Evolutionary conservation across 176 grass and related monocot species (phyloP).

Genomic region (Carex littledalei): DNA sequence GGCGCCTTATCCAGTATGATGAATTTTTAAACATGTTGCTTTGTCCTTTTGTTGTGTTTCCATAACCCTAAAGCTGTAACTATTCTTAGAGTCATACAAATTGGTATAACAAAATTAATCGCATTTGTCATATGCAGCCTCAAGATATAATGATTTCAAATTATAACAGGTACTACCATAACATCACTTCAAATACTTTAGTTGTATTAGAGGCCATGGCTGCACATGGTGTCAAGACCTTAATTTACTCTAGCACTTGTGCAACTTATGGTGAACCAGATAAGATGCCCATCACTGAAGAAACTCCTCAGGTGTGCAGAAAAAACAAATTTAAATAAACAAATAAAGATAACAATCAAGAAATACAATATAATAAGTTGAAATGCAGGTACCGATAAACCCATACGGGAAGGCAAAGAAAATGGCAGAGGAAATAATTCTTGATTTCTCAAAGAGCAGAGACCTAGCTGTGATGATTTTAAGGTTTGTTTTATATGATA

Average conservation of each 20-base stretch:
- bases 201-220: constrained; percentile 82
- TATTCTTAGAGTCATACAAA: neutral
- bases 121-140: neutral
- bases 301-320: constrained; percentile 68
- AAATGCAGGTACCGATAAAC: constrained; percentile 74
- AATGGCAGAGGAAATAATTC: constrained; percentile 97
- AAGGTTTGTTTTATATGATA: constrained; percentile 34
- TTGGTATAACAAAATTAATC: neutral
- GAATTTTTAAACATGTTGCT: neutral
- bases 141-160: neutral
- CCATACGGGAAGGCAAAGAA: constrained; percentile 97
- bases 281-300: constrained; percentile 97
- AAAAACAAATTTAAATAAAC: neutral
- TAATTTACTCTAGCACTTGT: constrained; percentile 96
- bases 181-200: constrained; percentile 84
- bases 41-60: neutral
- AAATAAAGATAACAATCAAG: neutral
- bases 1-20: neutral
- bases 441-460: constrained; percentile 75
- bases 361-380: neutral
- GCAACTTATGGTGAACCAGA: constrained; percentile 90
- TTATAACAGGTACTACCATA: constrained; percentile 74
- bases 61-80: neutral
- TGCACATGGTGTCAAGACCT: constrained; percentile 52
- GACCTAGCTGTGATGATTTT: constrained; percentile 88